Base-by-base conservation (phyloP, 23 red algal genomes). In the Gracilaria caudata region DNA sequence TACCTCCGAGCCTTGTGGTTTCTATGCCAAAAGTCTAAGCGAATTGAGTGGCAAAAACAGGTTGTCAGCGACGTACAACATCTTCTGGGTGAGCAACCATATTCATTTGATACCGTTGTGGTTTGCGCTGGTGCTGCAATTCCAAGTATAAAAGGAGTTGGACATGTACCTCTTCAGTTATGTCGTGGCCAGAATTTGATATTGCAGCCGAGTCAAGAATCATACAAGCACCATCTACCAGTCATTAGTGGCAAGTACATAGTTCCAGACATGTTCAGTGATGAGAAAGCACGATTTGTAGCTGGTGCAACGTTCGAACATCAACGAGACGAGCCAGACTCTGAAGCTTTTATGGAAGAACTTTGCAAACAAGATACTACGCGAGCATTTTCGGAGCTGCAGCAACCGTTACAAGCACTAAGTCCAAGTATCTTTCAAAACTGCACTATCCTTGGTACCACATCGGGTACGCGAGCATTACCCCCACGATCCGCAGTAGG, bases 51-150 rank as follows among this genome's bases (percentile, higher is more conserved):
- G 91, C 54, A 26, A 19, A 40, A 64, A 35, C 26, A 77, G 77
- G 34, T 23, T n/a, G 73, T 94, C 37, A 2, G 0, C 7, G 32
- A 44, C 35, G 68, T 94, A 20, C 12, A 26, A 71, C 60, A 79
- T 0, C 13, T 94, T 26, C 70, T 86, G 43, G 70, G 84, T 41
- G 51, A 51, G 6, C 2, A 10, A 17, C 2, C 29, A 21, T 14
- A 4, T 25, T 40, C 41, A 41, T 94, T 71, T 86, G 83, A 94
- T n/a, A 64, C 77, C n/a, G 81, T 94, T 70, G 82, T 94, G 0
- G 34, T 94, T 54, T 94, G 91, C 79, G 72, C 82, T 24, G 91
- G 91, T 41, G 91, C 91, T 21, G 51, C 84, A 14, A 78, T 79
- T 19, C 46, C 47, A 59, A 29, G 28, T 16, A 79, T 94, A 34